Evolutionary conservation across 2,329 filamentous ascomycete genomes (phyloP).

Genomic region (Aspergillus spinulosporus): DNA sequence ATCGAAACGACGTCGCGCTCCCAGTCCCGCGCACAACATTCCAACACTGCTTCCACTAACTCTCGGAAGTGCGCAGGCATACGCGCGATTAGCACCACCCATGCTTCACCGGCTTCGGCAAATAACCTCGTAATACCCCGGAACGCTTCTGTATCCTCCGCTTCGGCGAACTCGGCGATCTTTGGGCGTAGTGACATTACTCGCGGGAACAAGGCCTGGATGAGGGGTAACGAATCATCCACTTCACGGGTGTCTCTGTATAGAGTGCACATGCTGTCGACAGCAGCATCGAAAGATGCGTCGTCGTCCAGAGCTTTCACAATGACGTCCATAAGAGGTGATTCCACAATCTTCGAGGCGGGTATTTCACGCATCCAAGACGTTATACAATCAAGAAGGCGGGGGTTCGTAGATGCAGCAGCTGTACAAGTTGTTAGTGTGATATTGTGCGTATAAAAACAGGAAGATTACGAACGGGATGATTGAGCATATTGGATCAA

Average conservation of each 20-base stretch:
- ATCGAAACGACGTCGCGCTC: slow-evolving; percentile 89
- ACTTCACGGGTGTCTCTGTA: slow-evolving; percentile 91
- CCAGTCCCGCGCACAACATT: slow-evolving; percentile 82
- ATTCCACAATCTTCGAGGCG: slow-evolving; percentile 76
- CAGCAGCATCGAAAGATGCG: slow-evolving; percentile 77
- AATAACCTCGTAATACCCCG: slow-evolving; percentile 89
- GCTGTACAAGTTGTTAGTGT: slow-evolving; percentile 42
- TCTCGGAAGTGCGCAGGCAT: slow-evolving; percentile 77
- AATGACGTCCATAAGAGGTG: slow-evolving; percentile 77
- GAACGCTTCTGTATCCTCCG: slow-evolving; percentile 82
- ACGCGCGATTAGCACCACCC: slow-evolving; percentile 88
- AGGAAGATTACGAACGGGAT: slow-evolving; percentile 61
- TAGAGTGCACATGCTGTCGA: slow-evolving; percentile 89
- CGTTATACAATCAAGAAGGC: slow-evolving; percentile 90
- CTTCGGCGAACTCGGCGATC: slow-evolving; percentile 70
- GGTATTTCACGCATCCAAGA: slow-evolving; percentile 96
- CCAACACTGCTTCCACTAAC: slow-evolving; percentile 86
- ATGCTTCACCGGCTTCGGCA: slow-evolving; percentile 88
- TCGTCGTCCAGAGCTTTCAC: slow-evolving; percentile 75
- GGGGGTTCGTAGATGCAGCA: slow-evolving; percentile 78
- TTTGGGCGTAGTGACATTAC: slow-evolving; percentile 74
- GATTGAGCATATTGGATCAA: slow-evolving; percentile 90
- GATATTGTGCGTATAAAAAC: slow-evolving; percentile 8
- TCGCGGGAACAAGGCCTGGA: slow-evolving; percentile 78
- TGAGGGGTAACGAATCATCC: slow-evolving; percentile 80